A percentile compares a stretch with the other conserved stretches of the same genome.
These are phyloP conservation scores for Astragalus membranaceus DNA, from an alignment of 306 rosid genomes.

Conservation along the genomic window DNA sequence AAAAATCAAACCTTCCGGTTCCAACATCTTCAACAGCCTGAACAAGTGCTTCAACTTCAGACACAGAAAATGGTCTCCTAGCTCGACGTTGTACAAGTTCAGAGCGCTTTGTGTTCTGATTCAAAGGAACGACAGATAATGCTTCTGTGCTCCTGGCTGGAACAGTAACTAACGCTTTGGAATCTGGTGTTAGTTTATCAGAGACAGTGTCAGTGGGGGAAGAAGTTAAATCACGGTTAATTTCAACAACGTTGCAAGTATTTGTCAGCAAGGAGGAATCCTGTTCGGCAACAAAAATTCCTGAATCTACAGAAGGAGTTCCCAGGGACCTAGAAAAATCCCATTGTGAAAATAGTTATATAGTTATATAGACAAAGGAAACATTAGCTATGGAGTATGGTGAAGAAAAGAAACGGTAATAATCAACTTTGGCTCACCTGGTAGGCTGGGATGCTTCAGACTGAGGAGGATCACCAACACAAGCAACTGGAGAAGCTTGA, in stretches of 20 bases:
- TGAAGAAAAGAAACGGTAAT: conserved; percentile 7
- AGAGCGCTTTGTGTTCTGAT: conserved; percentile 51
- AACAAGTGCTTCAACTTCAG: conserved; percentile 92
- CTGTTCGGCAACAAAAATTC: conserved; percentile 31
- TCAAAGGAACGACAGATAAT: conserved; percentile 57
- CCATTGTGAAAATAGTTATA: conserved; percentile 20
- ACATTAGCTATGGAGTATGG: background rate
- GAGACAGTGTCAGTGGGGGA: conserved; percentile 37
- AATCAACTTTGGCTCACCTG: conserved; percentile 40
- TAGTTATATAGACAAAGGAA: conserved; percentile 9
- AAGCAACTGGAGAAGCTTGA: conserved; percentile 37
- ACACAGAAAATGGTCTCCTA: conserved; percentile 87
- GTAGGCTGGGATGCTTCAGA: conserved; percentile 35
- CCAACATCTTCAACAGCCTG: conserved; percentile 92
- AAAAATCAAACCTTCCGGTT: conserved; percentile 75
- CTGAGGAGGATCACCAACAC: conserved; percentile 38
- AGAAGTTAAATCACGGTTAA: conserved; percentile 40
- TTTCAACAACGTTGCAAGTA: conserved; percentile 34
- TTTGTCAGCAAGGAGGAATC: conserved; percentile 40
- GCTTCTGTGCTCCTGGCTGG: conserved; percentile 50
- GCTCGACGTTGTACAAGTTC: conserved; percentile 89
- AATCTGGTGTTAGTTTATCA: conserved; percentile 45
- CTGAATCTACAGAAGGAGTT: conserved; percentile 41
- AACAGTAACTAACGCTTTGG: conserved; percentile 49
- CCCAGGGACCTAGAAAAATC: conserved; percentile 49